Conservation (phyloP, 371 early-diverging fungal genomes). For the Apophysomyces ossiformis region DNA sequence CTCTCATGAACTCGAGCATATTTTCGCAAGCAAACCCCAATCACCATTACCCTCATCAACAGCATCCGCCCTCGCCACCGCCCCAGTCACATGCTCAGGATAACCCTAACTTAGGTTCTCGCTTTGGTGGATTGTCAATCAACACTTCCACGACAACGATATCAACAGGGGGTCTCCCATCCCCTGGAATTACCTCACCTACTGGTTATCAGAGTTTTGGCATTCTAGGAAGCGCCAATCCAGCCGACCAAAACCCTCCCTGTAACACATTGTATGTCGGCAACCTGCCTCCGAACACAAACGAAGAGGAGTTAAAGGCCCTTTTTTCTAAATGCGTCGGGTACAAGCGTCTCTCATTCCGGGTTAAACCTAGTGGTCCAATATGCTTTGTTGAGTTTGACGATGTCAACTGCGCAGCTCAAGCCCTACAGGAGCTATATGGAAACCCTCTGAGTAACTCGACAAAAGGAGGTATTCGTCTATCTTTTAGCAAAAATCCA, state of each 20-base stretch:
- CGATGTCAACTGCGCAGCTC: conserved; percentile 79
- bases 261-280: conserved; percentile 95
- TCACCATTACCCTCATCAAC: conserved; percentile 15
- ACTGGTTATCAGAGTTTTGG: conserved; percentile 23
- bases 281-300: conserved; percentile 80
- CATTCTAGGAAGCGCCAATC: conserved; percentile 3
- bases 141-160: conserved; percentile 13
- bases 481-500: conserved; percentile 92
- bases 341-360: conserved; percentile 85
- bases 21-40: conserved; percentile 7
- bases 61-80: conserved; percentile 11
- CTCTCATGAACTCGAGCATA: conserved; percentile 15
- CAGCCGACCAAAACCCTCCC: conserved; percentile 80
- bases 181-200: conserved; percentile 26
- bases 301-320: conserved; percentile 80
- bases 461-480: conserved; percentile 87
- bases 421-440: conserved; percentile 79
- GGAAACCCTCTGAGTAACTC: conserved; percentile 80
- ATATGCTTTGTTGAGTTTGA: conserved; percentile 95
- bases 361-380: conserved; percentile 79
- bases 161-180: conserved; percentile 18
- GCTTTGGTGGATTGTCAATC: not conserved
- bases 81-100: conserved; percentile 1
- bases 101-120: conserved; percentile 3
- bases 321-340: conserved; percentile 79